Conservation (phyloP, 768 basidiomycete genomes). For the Termitomyces sp. region DNA sequence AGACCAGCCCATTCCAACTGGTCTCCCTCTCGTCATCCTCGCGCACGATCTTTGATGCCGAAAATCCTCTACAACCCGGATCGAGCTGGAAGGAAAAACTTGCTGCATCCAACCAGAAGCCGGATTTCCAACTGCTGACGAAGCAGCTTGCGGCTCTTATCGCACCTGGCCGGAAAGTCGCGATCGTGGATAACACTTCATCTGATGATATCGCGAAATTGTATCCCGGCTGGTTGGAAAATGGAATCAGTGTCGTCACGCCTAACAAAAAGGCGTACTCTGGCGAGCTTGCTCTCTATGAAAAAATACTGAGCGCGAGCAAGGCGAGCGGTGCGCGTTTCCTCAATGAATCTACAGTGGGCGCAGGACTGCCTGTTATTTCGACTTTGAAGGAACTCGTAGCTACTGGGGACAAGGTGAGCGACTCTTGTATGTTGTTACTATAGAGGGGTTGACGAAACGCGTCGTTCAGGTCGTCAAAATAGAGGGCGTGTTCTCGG, state of each 20-base stretch:
- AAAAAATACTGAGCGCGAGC: constrained; percentile 60
- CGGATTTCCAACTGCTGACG: constrained; percentile 46
- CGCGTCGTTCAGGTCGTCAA: constrained; percentile 60
- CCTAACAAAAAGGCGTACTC: constrained; percentile 99
- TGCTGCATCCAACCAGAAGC: constrained; percentile 37
- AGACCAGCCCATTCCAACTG: constrained; percentile 54
- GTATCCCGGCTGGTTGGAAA: constrained; percentile 77
- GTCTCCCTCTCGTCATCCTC: constrained; percentile 70
- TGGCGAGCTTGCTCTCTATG: constrained; percentile 62
- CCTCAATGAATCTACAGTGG: constrained; percentile 89
- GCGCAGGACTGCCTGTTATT: constrained; percentile 92
- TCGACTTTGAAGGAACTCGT: constrained; percentile 91
- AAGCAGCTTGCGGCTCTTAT: constrained; percentile 44
- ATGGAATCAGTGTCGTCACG: constrained; percentile 85
- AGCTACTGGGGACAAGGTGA: constrained; percentile 86
- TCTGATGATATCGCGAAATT: constrained; percentile 74
- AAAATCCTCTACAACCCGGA: constrained; percentile 35
- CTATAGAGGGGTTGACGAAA: neutral
- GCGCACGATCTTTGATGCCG: constrained; percentile 49
- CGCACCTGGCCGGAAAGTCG: constrained; percentile 44
- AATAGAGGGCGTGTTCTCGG: constrained; percentile 97
- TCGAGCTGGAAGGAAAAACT: constrained; percentile 36
- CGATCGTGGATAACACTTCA: constrained; percentile 91
- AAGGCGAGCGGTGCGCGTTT: constrained; percentile 60
- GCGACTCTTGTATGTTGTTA: constrained; percentile 4